A percentile compares a stretch with the other conserved stretches of the same genome.
These are phyloP conservation scores for Mortierella sp. DNA, from an alignment of 371 early-diverging fungal species.

Conservation along the genomic window DNA sequence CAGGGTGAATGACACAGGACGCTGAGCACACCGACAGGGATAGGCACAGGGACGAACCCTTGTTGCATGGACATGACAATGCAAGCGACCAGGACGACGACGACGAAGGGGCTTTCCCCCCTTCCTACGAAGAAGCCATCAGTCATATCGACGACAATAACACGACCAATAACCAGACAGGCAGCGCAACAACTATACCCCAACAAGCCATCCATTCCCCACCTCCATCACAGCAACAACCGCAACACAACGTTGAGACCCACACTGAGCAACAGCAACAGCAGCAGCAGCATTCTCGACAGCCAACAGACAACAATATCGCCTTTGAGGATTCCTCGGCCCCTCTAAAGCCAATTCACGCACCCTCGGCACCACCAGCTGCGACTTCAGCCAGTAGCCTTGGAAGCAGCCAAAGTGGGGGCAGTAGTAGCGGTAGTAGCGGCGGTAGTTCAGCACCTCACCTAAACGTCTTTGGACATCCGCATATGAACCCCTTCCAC, in stretches of 20 bases:
- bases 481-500: not conserved
- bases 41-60: conserved; percentile 4
- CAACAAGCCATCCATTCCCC: too few species aligned
- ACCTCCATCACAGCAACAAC: not conserved
- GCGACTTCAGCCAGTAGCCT: not conserved
- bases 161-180: not conserved
- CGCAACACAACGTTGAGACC: conserved; percentile 22
- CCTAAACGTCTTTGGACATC: not conserved
- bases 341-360: not conserved
- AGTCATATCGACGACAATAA: conserved; percentile 26
- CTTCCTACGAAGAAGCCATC: conserved; percentile 56
- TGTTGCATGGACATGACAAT: not conserved
- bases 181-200: not conserved
- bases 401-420: not conserved
- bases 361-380: not conserved
- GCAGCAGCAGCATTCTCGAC: not conserved
- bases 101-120: conserved; percentile 31
- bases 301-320: not conserved
- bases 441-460: not conserved
- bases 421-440: not conserved
- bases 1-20: not conserved
- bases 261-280: not conserved
- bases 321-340: not conserved
- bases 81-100: conserved; percentile 3
- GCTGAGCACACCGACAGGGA: not conserved